Conservation (phyloP, 2,329 filamentous ascomycete genomes). For the Aspergillus jensenii region DNA sequence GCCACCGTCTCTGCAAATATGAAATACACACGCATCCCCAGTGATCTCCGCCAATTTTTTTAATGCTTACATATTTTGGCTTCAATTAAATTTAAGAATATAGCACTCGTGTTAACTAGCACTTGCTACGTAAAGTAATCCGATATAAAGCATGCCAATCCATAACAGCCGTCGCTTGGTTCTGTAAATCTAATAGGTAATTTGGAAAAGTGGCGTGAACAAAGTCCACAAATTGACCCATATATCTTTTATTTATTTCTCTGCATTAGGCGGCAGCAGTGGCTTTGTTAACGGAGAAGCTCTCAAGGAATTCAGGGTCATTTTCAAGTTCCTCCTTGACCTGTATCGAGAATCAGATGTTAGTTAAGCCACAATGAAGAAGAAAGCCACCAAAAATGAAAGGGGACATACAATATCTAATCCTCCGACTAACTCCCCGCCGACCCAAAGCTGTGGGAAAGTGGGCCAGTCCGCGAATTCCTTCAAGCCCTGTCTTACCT, state of each 20-base stretch:
- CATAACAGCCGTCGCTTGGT: constrained; percentile 6
- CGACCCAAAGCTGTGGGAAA: constrained; percentile 90
- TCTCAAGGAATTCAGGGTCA: constrained; percentile 76
- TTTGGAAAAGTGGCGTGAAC: constrained; percentile 1
- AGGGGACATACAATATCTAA: constrained; percentile 80
- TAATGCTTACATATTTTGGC: not conserved
- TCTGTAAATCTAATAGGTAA: not conserved
- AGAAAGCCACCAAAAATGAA: not conserved
- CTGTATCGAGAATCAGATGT: constrained; percentile 47
- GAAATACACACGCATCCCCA: too few relatives aligned
- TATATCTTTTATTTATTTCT: not conserved
- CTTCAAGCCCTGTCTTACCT: constrained; percentile 94
- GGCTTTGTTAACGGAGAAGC: constrained; percentile 58
- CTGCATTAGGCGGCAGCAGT: constrained; percentile 5
- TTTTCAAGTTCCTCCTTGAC: constrained; percentile 90
- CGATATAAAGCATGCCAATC: not conserved
- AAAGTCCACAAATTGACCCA: not conserved
- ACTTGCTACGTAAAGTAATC: not conserved
- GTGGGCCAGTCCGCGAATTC: constrained; percentile 99
- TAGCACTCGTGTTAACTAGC: not conserved
- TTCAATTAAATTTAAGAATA: not conserved
- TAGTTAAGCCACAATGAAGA: not conserved
- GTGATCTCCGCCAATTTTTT: too few relatives aligned
- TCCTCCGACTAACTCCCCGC: constrained; percentile 86
- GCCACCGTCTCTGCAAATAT: too few relatives aligned